Evolutionary conservation across 306 rosid species (phyloP), one percentile per base, ranked within the genome.

Genomic region (Boehmeria nivea): DNA sequence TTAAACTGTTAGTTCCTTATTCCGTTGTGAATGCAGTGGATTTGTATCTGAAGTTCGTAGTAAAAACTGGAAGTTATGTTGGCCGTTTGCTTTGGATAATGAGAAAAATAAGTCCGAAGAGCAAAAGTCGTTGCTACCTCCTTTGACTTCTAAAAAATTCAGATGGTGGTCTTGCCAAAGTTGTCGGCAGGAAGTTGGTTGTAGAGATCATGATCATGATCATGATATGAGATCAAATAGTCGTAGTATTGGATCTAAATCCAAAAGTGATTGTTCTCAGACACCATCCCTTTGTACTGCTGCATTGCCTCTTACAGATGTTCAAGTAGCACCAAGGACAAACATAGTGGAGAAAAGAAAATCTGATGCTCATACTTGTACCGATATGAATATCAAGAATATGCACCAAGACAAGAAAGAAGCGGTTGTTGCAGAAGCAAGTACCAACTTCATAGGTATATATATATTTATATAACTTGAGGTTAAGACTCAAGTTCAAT

Each of bases 31-130:
- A 50, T 76, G 75, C 86, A 93, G 99, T 53, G 96, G 82, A 45
- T 88, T 74, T 67, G 96, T 88, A n/a, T 79, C 96, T 54, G 95
- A 81, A 61, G 54, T 82, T 59, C 87, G 84, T 21, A 70, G 72
- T 62, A 85, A 85, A 54, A 85, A 93, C 80, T 77, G 89, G 96
- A 85, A 81, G 74, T 47, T 45, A 16, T 85, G 96, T 63, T 88
- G 87, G 81, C 99, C 99, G 56, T 93, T 93, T 75, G 72, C 76
- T 55, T 49, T 72, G 55, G 72, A 76, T 48, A 70, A 70, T 33
- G 71, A 64, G 37, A 31, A 28, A 15, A 44, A 28, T 39, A 83
- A 77, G 49, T 70, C 75, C 42, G 77, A 78, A 65, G 65, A 77
- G 69, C 74, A 51, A 65, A 56, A 50, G 54, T 73, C 81, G 21